Conservation (phyloP, 352 stramenopile species). For the Pythium insidiosum region DNA sequence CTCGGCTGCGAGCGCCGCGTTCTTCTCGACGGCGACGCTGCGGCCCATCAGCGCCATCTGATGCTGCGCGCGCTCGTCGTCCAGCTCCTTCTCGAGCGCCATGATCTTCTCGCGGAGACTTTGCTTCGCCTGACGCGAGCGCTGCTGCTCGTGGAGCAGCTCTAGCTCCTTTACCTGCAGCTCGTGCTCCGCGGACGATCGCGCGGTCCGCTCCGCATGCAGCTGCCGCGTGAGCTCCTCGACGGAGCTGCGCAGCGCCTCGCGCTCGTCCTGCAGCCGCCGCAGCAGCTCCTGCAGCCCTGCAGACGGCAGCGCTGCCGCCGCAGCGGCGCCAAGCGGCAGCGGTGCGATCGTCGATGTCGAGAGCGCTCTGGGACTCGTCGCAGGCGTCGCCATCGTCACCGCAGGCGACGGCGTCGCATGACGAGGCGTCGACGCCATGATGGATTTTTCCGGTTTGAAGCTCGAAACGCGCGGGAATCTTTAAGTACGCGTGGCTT, state of each 20-base stretch:
- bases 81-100: slow-evolving; percentile 51
- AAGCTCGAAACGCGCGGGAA: too few relatives aligned
- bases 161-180: slow-evolving; percentile 58
- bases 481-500: too few relatives aligned
- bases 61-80: slow-evolving; percentile 43
- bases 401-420: background rate
- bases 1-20: slow-evolving; percentile 30
- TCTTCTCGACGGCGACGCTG: slow-evolving; percentile 48
- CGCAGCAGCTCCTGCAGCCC: slow-evolving; percentile 49
- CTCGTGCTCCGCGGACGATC: slow-evolving; percentile 42
- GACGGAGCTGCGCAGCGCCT: slow-evolving; percentile 33
- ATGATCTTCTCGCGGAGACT: slow-evolving; percentile 35
- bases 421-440: too few relatives aligned
- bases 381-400: background rate
- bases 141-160: slow-evolving; percentile 60
- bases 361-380: too few relatives aligned
- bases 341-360: too few relatives aligned
- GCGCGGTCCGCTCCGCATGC: slow-evolving; percentile 25
- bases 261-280: slow-evolving; percentile 52
- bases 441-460: too few relatives aligned
- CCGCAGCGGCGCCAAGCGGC: background rate
- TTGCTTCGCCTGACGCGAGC: slow-evolving; percentile 34
- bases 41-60: slow-evolving; percentile 42
- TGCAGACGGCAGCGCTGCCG: background rate
- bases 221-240: slow-evolving; percentile 43